phyloP scores from a whole-genome alignment of 2,329 filamentous ascomycete genomes.

The Chaetomiaceae sp. region DNA sequence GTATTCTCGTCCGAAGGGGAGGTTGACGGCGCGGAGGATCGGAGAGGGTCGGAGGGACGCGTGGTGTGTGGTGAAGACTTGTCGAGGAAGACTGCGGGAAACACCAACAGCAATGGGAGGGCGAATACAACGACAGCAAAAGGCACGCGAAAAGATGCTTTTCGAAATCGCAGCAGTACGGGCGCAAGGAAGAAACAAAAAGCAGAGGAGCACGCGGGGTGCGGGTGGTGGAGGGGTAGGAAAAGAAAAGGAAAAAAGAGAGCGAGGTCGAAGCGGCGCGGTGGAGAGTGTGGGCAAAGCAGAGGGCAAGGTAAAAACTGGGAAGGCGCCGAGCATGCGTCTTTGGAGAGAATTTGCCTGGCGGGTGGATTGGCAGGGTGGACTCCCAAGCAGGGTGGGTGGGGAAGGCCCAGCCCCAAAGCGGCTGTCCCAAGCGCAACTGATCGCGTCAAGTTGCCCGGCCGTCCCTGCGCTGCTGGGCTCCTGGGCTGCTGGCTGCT shows the following conservation, averaged over 20 bases:
- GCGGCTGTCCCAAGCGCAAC: conserved; percentile 14
- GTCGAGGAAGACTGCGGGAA: conserved; percentile 12
- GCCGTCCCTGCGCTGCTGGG: not conserved
- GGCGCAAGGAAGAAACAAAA: conserved; percentile 17
- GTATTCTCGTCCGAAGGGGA: not conserved
- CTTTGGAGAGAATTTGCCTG: conserved; percentile 22
- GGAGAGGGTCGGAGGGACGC: not conserved
- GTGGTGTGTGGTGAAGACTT: not conserved
- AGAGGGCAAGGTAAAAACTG: conserved; percentile 30
- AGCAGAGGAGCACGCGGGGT: conserved; percentile 12
- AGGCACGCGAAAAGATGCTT: conserved; percentile 34
- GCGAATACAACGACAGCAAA: conserved; percentile 32
- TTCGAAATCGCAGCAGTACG: conserved; percentile 33
- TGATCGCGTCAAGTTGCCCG: conserved; percentile 10
- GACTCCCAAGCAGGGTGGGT: too few species aligned
- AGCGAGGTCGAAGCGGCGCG: conserved; percentile 30
- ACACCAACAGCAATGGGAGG: conserved; percentile 23
- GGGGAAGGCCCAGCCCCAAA: conserved; percentile 22
- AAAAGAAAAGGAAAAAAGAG: conserved; percentile 31
- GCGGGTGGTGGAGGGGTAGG: conserved; percentile 28
- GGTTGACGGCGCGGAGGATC: not conserved
- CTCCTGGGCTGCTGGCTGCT: too few species aligned
- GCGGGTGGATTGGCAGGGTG: conserved; percentile 17
- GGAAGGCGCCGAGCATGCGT: conserved; percentile 25
- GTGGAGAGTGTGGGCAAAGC: conserved; percentile 26